Conservation (phyloP, 2,329 filamentous ascomycete genomes). For the Triangularia setosa region DNA sequence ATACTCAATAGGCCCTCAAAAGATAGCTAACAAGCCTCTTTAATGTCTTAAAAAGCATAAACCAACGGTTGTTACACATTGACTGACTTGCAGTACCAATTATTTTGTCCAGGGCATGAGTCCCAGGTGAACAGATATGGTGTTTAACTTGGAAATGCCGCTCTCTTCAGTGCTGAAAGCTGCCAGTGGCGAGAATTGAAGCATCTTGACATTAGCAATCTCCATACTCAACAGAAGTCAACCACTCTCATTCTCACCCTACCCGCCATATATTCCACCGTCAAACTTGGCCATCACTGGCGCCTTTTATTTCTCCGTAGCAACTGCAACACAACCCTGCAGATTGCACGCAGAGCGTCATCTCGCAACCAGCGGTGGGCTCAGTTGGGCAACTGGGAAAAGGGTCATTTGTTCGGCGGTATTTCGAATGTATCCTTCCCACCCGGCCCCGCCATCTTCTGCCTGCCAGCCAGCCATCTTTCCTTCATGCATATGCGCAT, state of each 20-base stretch:
- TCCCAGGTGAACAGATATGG: too few relatives aligned
- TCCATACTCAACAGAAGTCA: neutral
- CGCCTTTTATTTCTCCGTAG: neutral
- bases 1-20: too few relatives aligned
- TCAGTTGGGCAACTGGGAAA: neutral
- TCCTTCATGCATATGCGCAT: conserved; percentile 20
- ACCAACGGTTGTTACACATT: too few relatives aligned
- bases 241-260: neutral
- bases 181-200: neutral
- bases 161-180: neutral
- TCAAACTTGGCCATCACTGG: conserved; percentile 2
- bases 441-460: conserved; percentile 11
- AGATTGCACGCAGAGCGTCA: neutral
- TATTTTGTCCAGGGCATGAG: too few relatives aligned
- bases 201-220: neutral
- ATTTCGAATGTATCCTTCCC: neutral
- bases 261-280: neutral
- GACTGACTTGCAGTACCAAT: too few relatives aligned
- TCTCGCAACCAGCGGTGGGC: neutral
- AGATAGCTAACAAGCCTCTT: too few relatives aligned
- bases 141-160: neutral
- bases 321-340: neutral
- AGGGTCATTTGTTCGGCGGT: neutral
- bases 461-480: neutral
- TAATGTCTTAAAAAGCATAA: too few relatives aligned